A percentile compares a stretch with the other conserved stretches of the same genome.
Evolutionary conservation across 2,329 filamentous ascomycete genomes (phyloP).

Genomic region (Penicillium palitans): DNA sequence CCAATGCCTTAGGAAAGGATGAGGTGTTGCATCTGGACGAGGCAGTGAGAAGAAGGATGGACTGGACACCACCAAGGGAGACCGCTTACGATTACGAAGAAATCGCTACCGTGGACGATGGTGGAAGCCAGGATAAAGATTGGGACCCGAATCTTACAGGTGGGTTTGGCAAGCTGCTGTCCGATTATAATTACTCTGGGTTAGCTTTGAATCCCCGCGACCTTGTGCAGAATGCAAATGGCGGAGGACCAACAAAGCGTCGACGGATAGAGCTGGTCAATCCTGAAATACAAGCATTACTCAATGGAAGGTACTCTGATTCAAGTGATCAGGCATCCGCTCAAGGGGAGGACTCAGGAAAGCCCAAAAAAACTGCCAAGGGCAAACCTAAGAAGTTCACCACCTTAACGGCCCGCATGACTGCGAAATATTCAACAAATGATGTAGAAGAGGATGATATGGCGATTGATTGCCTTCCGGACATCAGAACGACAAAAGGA

Average conservation of each 20-base stretch:
- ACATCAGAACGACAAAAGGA: conserved; percentile 19
- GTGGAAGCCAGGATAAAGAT: background rate
- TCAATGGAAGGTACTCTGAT: conserved; percentile 9
- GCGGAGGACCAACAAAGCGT: conserved; percentile 37
- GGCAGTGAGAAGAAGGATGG: conserved; percentile 57
- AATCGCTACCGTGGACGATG: conserved; percentile 21
- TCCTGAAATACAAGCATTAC: conserved; percentile 16
- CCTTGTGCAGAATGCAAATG: conserved; percentile 15
- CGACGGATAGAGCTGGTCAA: conserved; percentile 40
- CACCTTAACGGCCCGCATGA: conserved; percentile 77
- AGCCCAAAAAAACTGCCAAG: conserved; percentile 41
- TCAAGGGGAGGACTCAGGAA: conserved; percentile 16
- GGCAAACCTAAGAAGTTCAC: conserved; percentile 67
- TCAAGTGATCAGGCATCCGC: conserved; percentile 13
- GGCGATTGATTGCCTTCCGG: conserved; percentile 8
- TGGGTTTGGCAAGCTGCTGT: conserved; percentile 40
- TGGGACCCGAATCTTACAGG: background rate
- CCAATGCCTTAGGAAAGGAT: conserved; percentile 23
- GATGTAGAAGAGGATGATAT: conserved; percentile 27
- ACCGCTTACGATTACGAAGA: conserved; percentile 30
- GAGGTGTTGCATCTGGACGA: conserved; percentile 35
- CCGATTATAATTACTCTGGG: conserved; percentile 43
- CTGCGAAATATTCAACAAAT: conserved; percentile 62
- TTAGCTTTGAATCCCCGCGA: conserved; percentile 13
- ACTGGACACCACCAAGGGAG: conserved; percentile 68